Conservation (phyloP, 2,329 filamentous ascomycete species). For the Monosporascus ibericus region DNA sequence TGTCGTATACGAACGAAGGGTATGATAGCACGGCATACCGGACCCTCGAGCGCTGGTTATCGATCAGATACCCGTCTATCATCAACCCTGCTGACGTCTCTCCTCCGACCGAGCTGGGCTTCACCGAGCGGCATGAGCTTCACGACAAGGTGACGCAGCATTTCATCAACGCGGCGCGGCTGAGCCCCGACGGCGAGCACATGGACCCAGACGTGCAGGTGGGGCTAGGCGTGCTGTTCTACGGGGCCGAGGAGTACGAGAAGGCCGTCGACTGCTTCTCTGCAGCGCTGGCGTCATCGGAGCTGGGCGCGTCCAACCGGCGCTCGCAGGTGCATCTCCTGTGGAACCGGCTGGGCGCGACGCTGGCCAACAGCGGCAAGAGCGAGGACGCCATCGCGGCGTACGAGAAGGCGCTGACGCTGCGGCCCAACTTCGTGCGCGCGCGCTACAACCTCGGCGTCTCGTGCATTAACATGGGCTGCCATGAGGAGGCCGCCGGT, state of each 20-base stretch:
- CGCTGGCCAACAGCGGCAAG: constrained; percentile 87
- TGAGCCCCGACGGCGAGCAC: constrained; percentile 84
- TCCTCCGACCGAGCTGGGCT: constrained; percentile 76
- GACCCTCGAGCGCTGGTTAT: constrained; percentile 92
- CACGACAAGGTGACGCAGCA: constrained; percentile 86
- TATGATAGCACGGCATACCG: constrained; percentile 97
- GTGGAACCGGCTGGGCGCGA: constrained; percentile 95
- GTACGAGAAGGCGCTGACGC: constrained; percentile 84
- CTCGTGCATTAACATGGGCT: constrained; percentile 94
- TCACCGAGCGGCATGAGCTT: constrained; percentile 84
- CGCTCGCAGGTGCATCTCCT: constrained; percentile 84
- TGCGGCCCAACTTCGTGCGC: constrained; percentile 94
- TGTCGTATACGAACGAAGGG: constrained; percentile 97
- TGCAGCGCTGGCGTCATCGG: constrained; percentile 78
- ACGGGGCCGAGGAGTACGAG: constrained; percentile 94
- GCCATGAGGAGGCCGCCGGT: constrained; percentile 85
- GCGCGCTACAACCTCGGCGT: constrained; percentile 96
- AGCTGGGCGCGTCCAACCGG: constrained; percentile 77
- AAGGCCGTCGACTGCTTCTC: constrained; percentile 99
- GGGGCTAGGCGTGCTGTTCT: constrained; percentile 92
- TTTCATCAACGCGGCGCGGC: constrained; percentile 87
- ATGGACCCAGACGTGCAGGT: constrained; percentile 99
- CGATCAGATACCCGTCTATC: constrained; percentile 86
- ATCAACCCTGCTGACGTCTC: constrained; percentile 67
- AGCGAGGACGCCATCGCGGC: constrained; percentile 95